These are phyloP conservation scores for Echinosophora koreensis DNA, from an alignment of 306 rosid genomes.

Conservation along the genomic window DNA sequence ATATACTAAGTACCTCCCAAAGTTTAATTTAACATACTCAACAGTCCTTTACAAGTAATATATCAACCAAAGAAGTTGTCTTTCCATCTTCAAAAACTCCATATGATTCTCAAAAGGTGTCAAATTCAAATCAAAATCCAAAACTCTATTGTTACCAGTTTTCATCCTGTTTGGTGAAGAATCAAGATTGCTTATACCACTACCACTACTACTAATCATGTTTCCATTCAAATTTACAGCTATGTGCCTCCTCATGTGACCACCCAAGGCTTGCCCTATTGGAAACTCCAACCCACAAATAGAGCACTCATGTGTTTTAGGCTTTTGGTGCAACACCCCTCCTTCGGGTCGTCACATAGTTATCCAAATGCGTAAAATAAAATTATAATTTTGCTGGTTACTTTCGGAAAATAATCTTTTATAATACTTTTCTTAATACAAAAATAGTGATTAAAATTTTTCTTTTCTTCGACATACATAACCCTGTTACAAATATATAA, in stretches of 20 bases:
- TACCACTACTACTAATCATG: constrained; percentile 24
- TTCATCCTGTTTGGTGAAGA: constrained; percentile 53
- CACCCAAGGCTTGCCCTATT: constrained; percentile 95
- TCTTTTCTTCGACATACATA: no score
- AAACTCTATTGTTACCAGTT: constrained; percentile 49
- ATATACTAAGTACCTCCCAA: no score
- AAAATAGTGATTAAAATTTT: no score
- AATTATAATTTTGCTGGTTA: no score
- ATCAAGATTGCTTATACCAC: constrained; percentile 9
- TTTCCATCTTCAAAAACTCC: constrained; percentile 70
- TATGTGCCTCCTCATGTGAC: constrained; percentile 97
- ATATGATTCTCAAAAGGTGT: constrained; percentile 91
- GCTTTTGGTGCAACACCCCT: no score
- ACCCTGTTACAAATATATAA: no score
- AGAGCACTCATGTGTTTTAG: constrained; percentile 91
- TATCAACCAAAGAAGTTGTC: constrained; percentile 58
- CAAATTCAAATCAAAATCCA: constrained; percentile 85
- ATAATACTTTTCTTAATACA: no score
- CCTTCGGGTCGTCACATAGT: no score
- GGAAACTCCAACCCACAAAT: constrained; percentile 90
- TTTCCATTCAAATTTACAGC: constrained; percentile 48
- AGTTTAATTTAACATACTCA: constrained; percentile 8
- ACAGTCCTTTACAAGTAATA: constrained; percentile 54
- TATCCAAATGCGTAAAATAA: no score
- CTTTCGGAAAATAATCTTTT: no score